Evolutionary conservation across 768 basidiomycete species (phyloP), one percentile per base, ranked within the genome.

Genomic region (Tricholoma hemisulphureum): DNA sequence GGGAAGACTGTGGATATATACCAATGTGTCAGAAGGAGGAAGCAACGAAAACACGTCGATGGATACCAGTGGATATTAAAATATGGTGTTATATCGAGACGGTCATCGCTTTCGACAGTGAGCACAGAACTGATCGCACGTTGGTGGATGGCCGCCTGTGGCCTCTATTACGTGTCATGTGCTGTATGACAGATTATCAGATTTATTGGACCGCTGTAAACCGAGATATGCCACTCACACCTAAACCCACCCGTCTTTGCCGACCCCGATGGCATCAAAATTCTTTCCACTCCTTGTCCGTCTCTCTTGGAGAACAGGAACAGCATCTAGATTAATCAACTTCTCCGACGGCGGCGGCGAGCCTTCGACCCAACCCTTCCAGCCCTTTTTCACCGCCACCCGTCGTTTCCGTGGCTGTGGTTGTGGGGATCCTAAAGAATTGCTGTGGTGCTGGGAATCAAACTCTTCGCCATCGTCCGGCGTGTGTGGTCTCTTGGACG

Each of bases 341-440:
- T 91, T 91, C 65, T 85, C 82, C 14, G 88, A 89, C 20, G 91
- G 88, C 53, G 85, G 84, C 23, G 88, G 88, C 20, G 89, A 91
- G 63, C 89, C 90, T 76, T 91, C 91, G 20, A 93, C 88, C 91
- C 91, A 93, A 35, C 91, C 91, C 76, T 93, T 93, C 91, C 91
- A 93, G 16, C 91, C 91, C 71, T 93, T 93, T 73, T 80, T 86
- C 32, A 81, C 86, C 0, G 86, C 79, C 43, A 80, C 75, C 63
- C 87, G 86, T 77, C 83, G 89, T 70, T 78, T 81, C 45, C 80
- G 79, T n/a, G 70, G 71, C 24, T 66, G 74, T 24, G 64, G 68
- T 23, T 65, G 64, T 10, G 68, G 61, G 18, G 69, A 60, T 61
- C 66, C 43, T 53, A 65, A 37, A 61, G 66, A 54, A 69, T 65